Evolutionary conservation across 2,329 filamentous ascomycete genomes (phyloP).

Genomic region (Neopestalotiopsis rosae): DNA sequence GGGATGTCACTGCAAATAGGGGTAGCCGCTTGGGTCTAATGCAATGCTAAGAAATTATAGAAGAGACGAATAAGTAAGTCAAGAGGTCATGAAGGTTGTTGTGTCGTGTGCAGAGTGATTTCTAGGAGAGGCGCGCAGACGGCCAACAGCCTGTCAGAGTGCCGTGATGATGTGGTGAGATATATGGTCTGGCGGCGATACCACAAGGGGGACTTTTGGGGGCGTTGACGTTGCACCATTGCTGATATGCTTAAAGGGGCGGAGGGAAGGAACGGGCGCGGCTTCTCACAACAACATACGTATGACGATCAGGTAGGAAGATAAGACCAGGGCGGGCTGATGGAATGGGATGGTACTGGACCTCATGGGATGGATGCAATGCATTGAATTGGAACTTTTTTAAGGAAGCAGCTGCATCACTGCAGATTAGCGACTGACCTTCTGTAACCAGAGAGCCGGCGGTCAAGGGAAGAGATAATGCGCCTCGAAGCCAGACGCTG

Average conservation of each 20-base stretch:
- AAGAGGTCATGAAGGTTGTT: not conserved
- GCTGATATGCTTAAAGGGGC: not conserved
- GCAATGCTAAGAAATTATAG: not conserved
- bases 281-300: not conserved
- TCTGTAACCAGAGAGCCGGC: slow-evolving; percentile 11
- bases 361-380: too few species aligned
- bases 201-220: not conserved
- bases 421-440: slow-evolving; percentile 12
- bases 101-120: not conserved
- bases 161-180: not conserved
- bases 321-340: not conserved
- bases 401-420: slow-evolving; percentile 1
- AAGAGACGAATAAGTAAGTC: too few species aligned
- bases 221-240: not conserved
- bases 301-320: not conserved
- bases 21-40: not conserved
- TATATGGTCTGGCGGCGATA: not conserved
- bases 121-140: not conserved
- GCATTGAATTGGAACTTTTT: too few species aligned
- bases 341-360: not conserved
- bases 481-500: not conserved
- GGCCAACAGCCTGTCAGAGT: not conserved
- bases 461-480: slow-evolving; percentile 15
- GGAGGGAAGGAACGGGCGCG: not conserved
- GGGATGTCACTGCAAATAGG: not conserved